Percentiles rank a stretch among this genome's conserved stretches.
Conservation (phyloP, 2,329 filamentous ascomycete genomes). For the Rhynchosporium graminicola region DNA sequence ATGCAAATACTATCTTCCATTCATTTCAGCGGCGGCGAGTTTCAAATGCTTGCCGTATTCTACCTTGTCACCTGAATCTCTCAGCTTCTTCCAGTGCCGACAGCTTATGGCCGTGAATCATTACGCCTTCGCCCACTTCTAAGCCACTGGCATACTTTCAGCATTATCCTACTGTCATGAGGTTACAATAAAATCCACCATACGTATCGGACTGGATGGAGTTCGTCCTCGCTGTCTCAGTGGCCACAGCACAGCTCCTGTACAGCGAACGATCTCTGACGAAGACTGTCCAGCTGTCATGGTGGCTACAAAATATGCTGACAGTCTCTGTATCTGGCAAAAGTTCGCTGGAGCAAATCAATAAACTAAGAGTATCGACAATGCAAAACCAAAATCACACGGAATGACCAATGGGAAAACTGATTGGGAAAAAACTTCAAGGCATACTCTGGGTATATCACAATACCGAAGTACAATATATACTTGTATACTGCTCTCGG, state of each 20-base stretch:
- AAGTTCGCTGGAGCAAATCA: no score
- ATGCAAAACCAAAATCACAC: neutral
- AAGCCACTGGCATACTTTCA: neutral
- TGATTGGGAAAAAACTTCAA: neutral
- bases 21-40: neutral
- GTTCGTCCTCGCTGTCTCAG: neutral
- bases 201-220: neutral
- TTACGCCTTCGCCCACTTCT: neutral
- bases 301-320: neutral
- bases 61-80: constrained; percentile 6
- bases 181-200: neutral
- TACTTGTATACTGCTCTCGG: no score
- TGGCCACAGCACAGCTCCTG: neutral
- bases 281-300: neutral
- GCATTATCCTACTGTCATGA: neutral
- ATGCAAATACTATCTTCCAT: neutral
- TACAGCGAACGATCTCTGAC: no score
- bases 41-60: neutral
- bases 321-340: no score
- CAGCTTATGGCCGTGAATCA: neutral
- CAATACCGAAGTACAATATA: no score
- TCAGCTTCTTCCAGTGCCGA: constrained; percentile 11
- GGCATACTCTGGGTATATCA: constrained; percentile 1
- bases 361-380: neutral
- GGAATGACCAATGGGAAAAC: constrained; percentile 2